These are phyloP conservation scores for Acanthamoeba healyi DNA, from an alignment of 208 protist genomes.

Conservation along the genomic window DNA sequence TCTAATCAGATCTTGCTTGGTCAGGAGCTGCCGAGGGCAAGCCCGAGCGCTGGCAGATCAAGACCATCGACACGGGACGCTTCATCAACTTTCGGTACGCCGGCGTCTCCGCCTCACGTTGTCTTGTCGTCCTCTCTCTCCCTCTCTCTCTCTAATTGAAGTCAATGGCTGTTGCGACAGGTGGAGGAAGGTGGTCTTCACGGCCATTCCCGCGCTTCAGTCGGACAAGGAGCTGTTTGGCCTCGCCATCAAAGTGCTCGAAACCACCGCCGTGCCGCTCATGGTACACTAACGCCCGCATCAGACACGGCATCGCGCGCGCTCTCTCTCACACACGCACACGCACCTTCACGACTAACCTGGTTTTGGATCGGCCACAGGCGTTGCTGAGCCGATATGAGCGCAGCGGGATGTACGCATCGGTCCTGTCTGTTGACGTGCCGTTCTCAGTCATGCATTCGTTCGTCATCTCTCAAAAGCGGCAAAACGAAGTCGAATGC, in stretches of 20 bases:
- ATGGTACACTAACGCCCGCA: not conserved
- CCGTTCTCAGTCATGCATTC: not conserved
- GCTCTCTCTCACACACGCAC: not conserved
- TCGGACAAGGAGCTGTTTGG: conserved; percentile 19
- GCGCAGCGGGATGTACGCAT: not conserved
- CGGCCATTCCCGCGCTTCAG: not conserved
- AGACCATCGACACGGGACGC: conserved; percentile 19
- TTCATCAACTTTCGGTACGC: conserved; percentile 6
- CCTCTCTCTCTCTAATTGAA: not conserved
- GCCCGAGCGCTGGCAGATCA: conserved; percentile 14
- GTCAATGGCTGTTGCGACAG: too few relatives aligned
- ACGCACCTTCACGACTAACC: not conserved
- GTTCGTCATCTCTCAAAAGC: not conserved
- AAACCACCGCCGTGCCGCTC: conserved; percentile 16
- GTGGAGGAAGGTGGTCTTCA: conserved; percentile 15
- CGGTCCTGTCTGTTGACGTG: not conserved
- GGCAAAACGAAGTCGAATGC: not conserved
- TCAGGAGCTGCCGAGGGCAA: not conserved
- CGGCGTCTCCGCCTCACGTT: too few relatives aligned
- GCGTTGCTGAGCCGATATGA: conserved; percentile 11
- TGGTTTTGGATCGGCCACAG: not conserved
- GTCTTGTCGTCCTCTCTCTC: too few relatives aligned
- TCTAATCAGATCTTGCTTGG: not conserved
- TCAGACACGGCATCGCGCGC: not conserved
- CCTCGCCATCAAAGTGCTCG: conserved; percentile 8